Conservation (phyloP, 345 rosid species). For the Populus euphratica region DNA sequence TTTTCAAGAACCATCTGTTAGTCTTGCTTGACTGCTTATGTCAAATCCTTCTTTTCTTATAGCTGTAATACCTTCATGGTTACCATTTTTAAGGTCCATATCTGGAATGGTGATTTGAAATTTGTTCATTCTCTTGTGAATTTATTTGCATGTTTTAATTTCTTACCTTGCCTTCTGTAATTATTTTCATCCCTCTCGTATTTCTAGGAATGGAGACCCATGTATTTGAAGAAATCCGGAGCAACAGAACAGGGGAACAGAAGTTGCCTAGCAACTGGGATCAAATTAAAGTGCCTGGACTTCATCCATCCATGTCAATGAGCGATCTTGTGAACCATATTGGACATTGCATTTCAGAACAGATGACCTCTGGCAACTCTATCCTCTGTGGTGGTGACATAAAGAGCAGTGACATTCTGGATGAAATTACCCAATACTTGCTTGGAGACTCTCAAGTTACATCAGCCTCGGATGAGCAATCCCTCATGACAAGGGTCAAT, state of each 20-base stretch:
- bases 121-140: not conserved
- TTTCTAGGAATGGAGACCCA: constrained; percentile 50
- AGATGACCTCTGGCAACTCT: constrained; percentile 46
- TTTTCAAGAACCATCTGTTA: not conserved
- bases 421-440: constrained; percentile 69
- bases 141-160: not conserved
- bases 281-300: constrained; percentile 74
- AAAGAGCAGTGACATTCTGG: constrained; percentile 44
- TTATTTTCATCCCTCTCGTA: not conserved
- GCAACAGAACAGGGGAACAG: constrained; percentile 21
- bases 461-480: constrained; percentile 70
- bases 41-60: not conserved
- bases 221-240: constrained; percentile 37
- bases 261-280: constrained; percentile 46
- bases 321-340: constrained; percentile 76
- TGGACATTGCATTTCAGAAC: constrained; percentile 61
- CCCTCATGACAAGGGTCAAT: constrained; percentile 86
- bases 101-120: not conserved
- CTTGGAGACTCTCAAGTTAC: constrained; percentile 68
- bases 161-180: not conserved
- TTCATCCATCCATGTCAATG: constrained; percentile 84
- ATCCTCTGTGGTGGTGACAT: constrained; percentile 19
- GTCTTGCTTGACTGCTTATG: not conserved
- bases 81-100: not conserved
- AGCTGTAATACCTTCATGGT: not conserved